Conservation (phyloP, 108 stramenopile genomes). For the Cyclotella kingstonii region DNA sequence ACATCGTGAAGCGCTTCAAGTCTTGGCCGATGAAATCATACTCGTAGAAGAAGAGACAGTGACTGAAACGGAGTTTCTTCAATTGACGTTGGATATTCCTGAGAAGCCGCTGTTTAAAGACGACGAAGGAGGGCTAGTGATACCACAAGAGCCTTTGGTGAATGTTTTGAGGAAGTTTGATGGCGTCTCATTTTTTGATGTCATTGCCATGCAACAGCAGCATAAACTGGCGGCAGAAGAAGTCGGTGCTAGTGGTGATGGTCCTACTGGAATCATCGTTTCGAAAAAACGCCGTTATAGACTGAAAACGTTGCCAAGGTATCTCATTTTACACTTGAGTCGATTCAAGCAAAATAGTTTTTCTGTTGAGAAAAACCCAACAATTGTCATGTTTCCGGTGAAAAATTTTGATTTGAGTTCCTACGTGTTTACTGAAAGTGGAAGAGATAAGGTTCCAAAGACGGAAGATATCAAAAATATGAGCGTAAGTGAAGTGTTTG, state of each 20-base stretch:
- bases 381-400: constrained; percentile 97
- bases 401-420: constrained; percentile 91
- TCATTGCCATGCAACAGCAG: constrained; percentile 43
- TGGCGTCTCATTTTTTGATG: constrained; percentile 84
- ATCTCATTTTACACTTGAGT: constrained; percentile 88
- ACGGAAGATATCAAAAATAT: constrained; percentile 71
- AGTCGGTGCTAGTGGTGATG: not conserved
- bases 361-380: constrained; percentile 96
- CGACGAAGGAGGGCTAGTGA: constrained; percentile 93
- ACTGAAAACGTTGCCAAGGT: constrained; percentile 83
- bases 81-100: constrained; percentile 95
- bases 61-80: constrained; percentile 76
- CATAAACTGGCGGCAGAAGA: constrained; percentile 2
- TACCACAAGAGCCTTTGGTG: constrained; percentile 96
- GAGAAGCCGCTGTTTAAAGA: constrained; percentile 97
- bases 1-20: constrained; percentile 26
- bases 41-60: constrained; percentile 57
- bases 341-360: constrained; percentile 94
- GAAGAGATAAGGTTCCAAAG: constrained; percentile 43
- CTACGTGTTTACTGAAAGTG: constrained; percentile 60
- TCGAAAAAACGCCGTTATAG: constrained; percentile 78
- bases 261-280: constrained; percentile 34
- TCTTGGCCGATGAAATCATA: constrained; percentile 32
- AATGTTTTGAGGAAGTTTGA: constrained; percentile 93
- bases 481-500: constrained; percentile 53